Conservation (phyloP, 2,329 filamentous ascomycete species). For the Fusarium sp. region DNA sequence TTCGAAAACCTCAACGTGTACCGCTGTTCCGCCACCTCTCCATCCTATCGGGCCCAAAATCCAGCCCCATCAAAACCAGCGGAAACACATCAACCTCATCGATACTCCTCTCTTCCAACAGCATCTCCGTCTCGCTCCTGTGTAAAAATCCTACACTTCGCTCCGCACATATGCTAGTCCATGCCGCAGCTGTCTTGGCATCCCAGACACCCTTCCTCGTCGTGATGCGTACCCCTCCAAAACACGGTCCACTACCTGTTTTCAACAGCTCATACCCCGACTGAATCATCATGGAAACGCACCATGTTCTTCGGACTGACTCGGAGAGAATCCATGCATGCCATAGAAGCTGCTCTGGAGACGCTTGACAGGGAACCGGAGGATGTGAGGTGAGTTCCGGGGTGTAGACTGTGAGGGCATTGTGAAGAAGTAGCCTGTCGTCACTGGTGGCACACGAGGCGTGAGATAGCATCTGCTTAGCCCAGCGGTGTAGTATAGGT, state of each 20-base stretch:
- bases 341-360: slow-evolving; percentile 36
- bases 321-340: slow-evolving; percentile 48
- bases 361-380: slow-evolving; percentile 1
- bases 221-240: slow-evolving; percentile 36
- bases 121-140: slow-evolving; percentile 17
- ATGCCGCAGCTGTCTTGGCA: slow-evolving; percentile 33
- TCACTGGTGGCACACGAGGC: background rate
- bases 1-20: background rate
- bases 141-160: slow-evolving; percentile 26
- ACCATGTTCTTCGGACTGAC: slow-evolving; percentile 46
- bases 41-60: slow-evolving; percentile 23
- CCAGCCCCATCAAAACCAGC: slow-evolving; percentile 22
- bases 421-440: slow-evolving; percentile 15
- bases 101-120: background rate
- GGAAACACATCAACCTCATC: slow-evolving; percentile 21
- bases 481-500: slow-evolving; percentile 29
- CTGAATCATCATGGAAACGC: slow-evolving; percentile 34
- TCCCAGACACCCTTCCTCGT: slow-evolving; percentile 45
- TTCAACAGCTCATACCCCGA: slow-evolving; percentile 30
- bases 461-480: slow-evolving; percentile 11
- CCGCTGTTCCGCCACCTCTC: slow-evolving; percentile 11
- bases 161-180: slow-evolving; percentile 35
- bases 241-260: slow-evolving; percentile 20
- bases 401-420: slow-evolving; percentile 1
- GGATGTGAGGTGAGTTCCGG: slow-evolving; percentile 1